Base-by-base conservation (phyloP, 2,329 filamentous ascomycete species). In the Myotisia sp. region DNA sequence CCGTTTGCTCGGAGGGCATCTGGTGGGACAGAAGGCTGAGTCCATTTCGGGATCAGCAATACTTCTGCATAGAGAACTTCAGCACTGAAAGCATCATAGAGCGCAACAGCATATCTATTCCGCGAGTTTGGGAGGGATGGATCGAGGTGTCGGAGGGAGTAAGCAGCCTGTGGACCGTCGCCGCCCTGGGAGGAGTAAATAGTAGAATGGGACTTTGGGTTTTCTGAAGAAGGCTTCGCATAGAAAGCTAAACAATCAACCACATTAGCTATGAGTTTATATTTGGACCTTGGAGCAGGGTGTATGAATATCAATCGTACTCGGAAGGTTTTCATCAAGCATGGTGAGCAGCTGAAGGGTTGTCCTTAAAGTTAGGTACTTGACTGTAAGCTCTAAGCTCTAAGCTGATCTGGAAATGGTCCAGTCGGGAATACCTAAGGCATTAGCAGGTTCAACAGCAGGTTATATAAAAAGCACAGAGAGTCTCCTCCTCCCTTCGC, bases 291-390 rank as follows among this genome's bases (percentile, higher is more conserved):
- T 19, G 16, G 16, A 28, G 12, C 10, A 6, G n/a, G n/a, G 32
- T 2, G 18, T 9, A 13, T 29, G 14, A 19, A 21, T 23, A n/a
- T n/a, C 7, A 29, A 46, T 49, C 45, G 4, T 49, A 71, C 68
- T 84, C 37, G 86, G 86, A n/a, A 94, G 73, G 57, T 86, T 92
- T 56, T 92, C 83, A 74, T 93, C 85, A 49, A 92, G 71, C 85
- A 93, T 93, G 12, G 46, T 55, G 40, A 32, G n/a, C n/a, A n/a
- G n/a, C n/a, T n/a, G n/a, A n/a, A n/a, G n/a, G n/a, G n/a, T n/a
- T n/a, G n/a, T n/a, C n/a, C n/a, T n/a, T n/a, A n/a, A n/a, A n/a
- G n/a, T n/a, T n/a, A n/a, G n/a, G n/a, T n/a, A n/a, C n/a, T n/a
- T n/a, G n/a, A n/a, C n/a, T n/a, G n/a, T n/a, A n/a, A n/a, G n/a